These are phyloP conservation scores for Lasiosphaeris hirsuta DNA, from an alignment of 495 filamentous ascomycete species.

Conservation along the genomic window DNA sequence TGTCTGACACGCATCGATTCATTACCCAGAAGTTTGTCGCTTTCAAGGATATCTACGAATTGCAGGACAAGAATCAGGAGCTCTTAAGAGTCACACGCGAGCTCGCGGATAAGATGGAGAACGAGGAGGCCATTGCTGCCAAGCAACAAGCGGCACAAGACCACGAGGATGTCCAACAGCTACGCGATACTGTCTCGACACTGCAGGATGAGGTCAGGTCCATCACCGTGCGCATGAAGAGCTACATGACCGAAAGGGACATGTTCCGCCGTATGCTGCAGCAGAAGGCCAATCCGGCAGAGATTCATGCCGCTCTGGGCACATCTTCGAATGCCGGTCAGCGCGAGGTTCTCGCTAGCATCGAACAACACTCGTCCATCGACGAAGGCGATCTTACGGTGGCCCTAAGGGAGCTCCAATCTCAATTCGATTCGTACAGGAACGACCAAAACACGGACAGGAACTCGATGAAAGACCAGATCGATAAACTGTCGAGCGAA, in stretches of 20 bases:
- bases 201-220: slow-evolving; percentile 70
- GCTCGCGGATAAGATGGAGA: slow-evolving; percentile 85
- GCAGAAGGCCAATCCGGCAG: slow-evolving; percentile 57
- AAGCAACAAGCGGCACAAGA: slow-evolving; percentile 67
- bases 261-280: slow-evolving; percentile 94
- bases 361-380: slow-evolving; percentile 41
- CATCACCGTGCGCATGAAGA: slow-evolving; percentile 75
- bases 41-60: slow-evolving; percentile 77
- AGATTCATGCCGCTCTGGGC: slow-evolving; percentile 62
- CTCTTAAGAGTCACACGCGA: slow-evolving; percentile 77
- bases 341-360: slow-evolving; percentile 47
- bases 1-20: slow-evolving; percentile 76
- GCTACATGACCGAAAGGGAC: slow-evolving; percentile 90
- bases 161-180: slow-evolving; percentile 65
- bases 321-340: slow-evolving; percentile 53
- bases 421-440: slow-evolving; percentile 85
- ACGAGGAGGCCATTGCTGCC: slow-evolving; percentile 72
- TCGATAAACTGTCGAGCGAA: slow-evolving; percentile 74
- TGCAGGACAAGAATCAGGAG: slow-evolving; percentile 85
- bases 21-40: slow-evolving; percentile 79
- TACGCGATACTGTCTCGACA: slow-evolving; percentile 60
- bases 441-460: slow-evolving; percentile 78
- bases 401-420: slow-evolving; percentile 76
- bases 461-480: slow-evolving; percentile 77
- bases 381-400: slow-evolving; percentile 43